Percentiles rank a stretch among this genome's conserved stretches.
These are phyloP conservation scores for Centrapalus pauciflorus DNA, from an alignment of 129 eudicot genomes.

Conservation along the genomic window DNA sequence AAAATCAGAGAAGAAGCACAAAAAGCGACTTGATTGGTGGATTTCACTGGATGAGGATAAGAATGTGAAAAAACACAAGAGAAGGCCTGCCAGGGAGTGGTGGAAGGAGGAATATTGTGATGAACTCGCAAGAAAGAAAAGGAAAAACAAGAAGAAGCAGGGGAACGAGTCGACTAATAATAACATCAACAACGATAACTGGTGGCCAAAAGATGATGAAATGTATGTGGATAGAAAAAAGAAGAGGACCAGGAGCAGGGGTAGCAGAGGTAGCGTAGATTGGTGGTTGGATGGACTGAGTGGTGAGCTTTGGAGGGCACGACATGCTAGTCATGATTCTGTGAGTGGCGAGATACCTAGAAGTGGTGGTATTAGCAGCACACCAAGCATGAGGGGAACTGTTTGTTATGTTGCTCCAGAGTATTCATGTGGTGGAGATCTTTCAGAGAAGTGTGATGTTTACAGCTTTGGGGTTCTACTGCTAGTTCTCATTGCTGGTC, in stretches of 20 bases:
- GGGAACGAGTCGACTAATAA: slow-evolving; percentile 30
- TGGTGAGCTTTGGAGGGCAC: slow-evolving; percentile 80
- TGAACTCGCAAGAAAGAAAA: slow-evolving; percentile 69
- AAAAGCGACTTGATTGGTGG: slow-evolving; percentile 83
- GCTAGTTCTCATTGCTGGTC: slow-evolving; percentile 83
- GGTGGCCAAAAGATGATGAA: slow-evolving; percentile 77
- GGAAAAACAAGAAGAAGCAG: slow-evolving; percentile 54
- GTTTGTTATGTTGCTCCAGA: slow-evolving; percentile 91
- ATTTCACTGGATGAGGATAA: slow-evolving; percentile 72
- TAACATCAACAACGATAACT: slow-evolving; percentile 23
- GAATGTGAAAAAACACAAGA: slow-evolving; percentile 54
- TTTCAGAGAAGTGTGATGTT: slow-evolving; percentile 89
- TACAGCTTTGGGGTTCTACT: slow-evolving; percentile 79
- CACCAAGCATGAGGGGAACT: slow-evolving; percentile 97
- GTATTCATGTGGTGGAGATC: slow-evolving; percentile 62
- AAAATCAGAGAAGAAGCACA: slow-evolving; percentile 53
- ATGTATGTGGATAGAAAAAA: slow-evolving; percentile 42
- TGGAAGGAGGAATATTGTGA: slow-evolving; percentile 97
- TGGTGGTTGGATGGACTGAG: slow-evolving; percentile 96
- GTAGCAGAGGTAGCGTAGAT: slow-evolving; percentile 72
- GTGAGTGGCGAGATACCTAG: slow-evolving; percentile 72
- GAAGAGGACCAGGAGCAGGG: slow-evolving; percentile 64
- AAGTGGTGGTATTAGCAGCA: slow-evolving; percentile 79
- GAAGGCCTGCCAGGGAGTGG: slow-evolving; percentile 95
- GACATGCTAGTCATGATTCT: slow-evolving; percentile 65